phyloP scores from a whole-genome alignment of 2,329 filamentous ascomycete genomes.

The Monosporascus sp. region DNA sequence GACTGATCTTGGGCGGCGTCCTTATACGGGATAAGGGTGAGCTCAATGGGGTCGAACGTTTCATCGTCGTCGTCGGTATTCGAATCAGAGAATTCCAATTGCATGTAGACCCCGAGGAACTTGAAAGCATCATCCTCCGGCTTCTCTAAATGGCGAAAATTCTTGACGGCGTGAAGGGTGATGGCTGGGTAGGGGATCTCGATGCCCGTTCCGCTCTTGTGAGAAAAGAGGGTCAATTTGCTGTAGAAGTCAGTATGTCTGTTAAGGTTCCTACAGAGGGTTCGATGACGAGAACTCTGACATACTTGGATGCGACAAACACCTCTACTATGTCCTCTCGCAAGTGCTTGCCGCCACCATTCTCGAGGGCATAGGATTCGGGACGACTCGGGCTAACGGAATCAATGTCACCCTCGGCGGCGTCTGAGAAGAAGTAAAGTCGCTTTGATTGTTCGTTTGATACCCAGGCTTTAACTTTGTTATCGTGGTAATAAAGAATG shows the following conservation, averaged over 20 bases:
- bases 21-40: slow-evolving; percentile 56
- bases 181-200: slow-evolving; percentile 70
- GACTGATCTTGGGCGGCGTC: slow-evolving; percentile 22
- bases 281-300: slow-evolving; percentile 6
- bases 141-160: slow-evolving; percentile 35
- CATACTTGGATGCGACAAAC: slow-evolving; percentile 56
- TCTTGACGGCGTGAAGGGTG: slow-evolving; percentile 69
- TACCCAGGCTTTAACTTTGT: slow-evolving; percentile 53
- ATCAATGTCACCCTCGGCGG: slow-evolving; percentile 28
- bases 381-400: slow-evolving; percentile 26
- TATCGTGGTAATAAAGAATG: slow-evolving; percentile 60
- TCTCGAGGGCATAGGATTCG: slow-evolving; percentile 27
- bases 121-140: slow-evolving; percentile 34
- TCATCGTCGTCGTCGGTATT: slow-evolving; percentile 60
- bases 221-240: slow-evolving; percentile 60
- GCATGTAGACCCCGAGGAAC: slow-evolving; percentile 56
- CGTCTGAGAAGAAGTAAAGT: slow-evolving; percentile 46
- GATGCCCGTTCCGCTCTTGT: slow-evolving; percentile 51
- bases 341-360: slow-evolving; percentile 21
- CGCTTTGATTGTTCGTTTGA: slow-evolving; percentile 47
- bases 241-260: slow-evolving; percentile 25
- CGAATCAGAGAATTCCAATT: slow-evolving; percentile 59
- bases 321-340: slow-evolving; percentile 43
- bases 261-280: slow-evolving; percentile 22
- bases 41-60: slow-evolving; percentile 57